Base-by-base conservation (phyloP, 1,139 yeast genomes). In the Suhomyces taliae region DNA sequence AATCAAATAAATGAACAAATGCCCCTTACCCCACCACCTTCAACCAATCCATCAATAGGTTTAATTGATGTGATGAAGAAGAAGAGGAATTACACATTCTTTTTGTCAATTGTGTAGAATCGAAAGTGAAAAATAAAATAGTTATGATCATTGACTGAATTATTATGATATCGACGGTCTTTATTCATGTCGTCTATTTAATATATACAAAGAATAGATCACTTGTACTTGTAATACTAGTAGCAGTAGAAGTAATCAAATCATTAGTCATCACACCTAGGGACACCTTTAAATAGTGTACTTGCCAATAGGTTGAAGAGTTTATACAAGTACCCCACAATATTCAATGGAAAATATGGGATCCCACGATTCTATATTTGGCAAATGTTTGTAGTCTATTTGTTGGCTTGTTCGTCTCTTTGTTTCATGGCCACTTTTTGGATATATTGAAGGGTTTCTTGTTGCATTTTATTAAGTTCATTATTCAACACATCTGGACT, bases 381-480 rank as follows among this genome's bases (percentile, higher is more conserved):
- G 15, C 15, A 14, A 14, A 14, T 14, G 15, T 14, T 14, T 19
- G 24, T 19, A 19, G 24, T 29, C n/a, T 11, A 29, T 9, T 29
- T 29, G 32, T 29, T 11, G 9, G 32, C 14, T 15, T 27, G 7
- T 8, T n/a, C 39, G 19, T 41, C 42, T 45, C 32, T 40, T 50
- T 45, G 83, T 52, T 66, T 69, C 45, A 64, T 60, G 0, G 84
- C 82, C n/a, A 79, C 82, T 47, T 74, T 71, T 55, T 77, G 75
- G 55, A 82, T 80, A 19, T 82, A 76, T 29, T 67, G 69, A 63
- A 82, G 67, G 33, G 83, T 74, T 27, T 66, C 64, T 40, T 74
- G 69, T 62, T 82, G 87, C 60, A 82, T 65, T 3, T 66, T 70
- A 51, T 77, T 80, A 7, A 82, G 76, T 35, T 69, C 73, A 35